Percentiles rank a stretch among this genome's conserved stretches.
Conservation (phyloP, 2,329 filamentous ascomycete species). For the Fusarium nelsonii region DNA sequence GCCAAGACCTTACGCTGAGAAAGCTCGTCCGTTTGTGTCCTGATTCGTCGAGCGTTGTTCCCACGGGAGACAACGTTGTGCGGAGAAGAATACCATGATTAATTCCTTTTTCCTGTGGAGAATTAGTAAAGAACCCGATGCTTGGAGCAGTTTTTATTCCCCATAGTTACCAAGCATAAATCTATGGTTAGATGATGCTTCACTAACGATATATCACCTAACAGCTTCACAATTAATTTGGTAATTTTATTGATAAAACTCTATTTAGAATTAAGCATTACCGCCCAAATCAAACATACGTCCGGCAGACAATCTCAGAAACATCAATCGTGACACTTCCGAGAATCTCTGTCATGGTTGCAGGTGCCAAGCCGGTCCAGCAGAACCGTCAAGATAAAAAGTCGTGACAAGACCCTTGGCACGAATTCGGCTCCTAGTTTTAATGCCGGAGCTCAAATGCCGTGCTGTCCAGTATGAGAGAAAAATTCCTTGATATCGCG, state of each 20-base stretch:
- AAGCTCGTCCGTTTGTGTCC: background rate
- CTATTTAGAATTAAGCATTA: too few species aligned
- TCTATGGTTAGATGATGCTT: constrained; percentile 1
- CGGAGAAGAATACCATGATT: background rate
- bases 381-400: background rate
- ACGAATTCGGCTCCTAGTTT: background rate
- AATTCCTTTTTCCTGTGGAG: background rate
- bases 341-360: background rate
- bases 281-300: too few species aligned
- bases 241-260: too few species aligned
- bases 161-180: constrained; percentile 5
- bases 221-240: background rate
- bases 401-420: background rate
- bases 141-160: background rate
- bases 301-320: background rate
- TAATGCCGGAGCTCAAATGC: background rate
- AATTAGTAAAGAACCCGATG: background rate
- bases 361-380: background rate
- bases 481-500: background rate
- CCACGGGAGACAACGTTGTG: background rate
- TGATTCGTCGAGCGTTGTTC: background rate
- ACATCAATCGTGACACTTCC: background rate
- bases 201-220: background rate
- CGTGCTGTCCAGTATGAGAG: background rate
- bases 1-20: background rate